Base-by-base conservation (phyloP, 345 rosid genomes). In the Aquilaria sinensis region DNA sequence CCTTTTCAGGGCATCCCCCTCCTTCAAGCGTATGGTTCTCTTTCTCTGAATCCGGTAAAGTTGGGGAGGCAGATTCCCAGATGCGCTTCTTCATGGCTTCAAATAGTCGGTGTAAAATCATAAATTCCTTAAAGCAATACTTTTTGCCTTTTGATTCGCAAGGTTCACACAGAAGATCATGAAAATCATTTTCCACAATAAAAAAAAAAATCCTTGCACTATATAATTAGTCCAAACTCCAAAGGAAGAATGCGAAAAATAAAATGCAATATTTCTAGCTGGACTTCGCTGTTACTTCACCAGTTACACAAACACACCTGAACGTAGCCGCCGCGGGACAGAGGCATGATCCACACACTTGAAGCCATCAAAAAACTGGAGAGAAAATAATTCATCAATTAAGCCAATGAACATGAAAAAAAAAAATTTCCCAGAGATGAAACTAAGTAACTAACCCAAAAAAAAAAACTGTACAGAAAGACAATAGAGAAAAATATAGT, bases 301-400 rank as follows among this genome's bases (percentile, higher is more conserved):
- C 43, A 37, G 43, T 37, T 37, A 37, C 7, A 37, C 5, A 37
- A 37, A 37, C 43, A 3, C 73, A 92, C 98, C 96, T 80, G 98
- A 89, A 57, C 98, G 98, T 71, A 89, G 85, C 88, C 84, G 89
- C 67, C 98, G 80, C 16, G 98, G 98, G 67, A 92, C 85, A 67
- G 96, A 75, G 74, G 95, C 82, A 75, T 83, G 91, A 76, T 70
- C 81, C 63, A 82, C 90, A 57, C 81, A 84, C 60, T 76, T 77
- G 70, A 64, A 73, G 68, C 76, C 87, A 64, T 81, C 71, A 61
- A 77, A 69, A 64, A 69, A 65, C 90, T 85, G 73, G 65, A 60
- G 33, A 15, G 51, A 11, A 16, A 45, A 51, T 45, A 56, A 55
- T 32, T 8, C 64, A 56, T 23, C 23, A 23, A 23, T 23, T 23